These are phyloP conservation scores for Endotrypanum monterogeii DNA, from an alignment of 208 protist genomes.

Conservation along the genomic window DNA sequence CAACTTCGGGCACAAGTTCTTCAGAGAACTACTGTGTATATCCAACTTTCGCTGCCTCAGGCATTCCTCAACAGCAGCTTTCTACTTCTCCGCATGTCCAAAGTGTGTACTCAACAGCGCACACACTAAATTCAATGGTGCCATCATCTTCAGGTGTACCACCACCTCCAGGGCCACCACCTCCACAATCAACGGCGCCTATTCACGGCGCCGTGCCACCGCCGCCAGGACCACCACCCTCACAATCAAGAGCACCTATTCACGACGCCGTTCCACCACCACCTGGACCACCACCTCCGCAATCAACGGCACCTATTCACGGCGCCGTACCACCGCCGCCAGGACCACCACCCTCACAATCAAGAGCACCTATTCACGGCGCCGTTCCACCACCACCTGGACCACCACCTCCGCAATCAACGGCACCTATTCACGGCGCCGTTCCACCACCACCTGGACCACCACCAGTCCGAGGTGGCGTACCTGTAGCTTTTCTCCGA, in stretches of 20 bases:
- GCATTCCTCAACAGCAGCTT: not conserved
- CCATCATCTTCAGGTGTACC: constrained; percentile 6
- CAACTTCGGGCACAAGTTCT: not conserved
- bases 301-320: not conserved
- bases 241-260: too few relatives aligned
- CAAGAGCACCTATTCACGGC: too few relatives aligned
- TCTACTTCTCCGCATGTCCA: not conserved
- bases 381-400: constrained; percentile 26
- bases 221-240: constrained; percentile 6
- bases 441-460: constrained; percentile 11
- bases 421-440: not conserved
- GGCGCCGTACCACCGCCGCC: constrained; percentile 6
- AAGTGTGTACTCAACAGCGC: not conserved
- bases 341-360: constrained; percentile 18
- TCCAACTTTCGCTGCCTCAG: not conserved
- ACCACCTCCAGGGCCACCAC: constrained; percentile 24
- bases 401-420: constrained; percentile 10
- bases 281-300: constrained; percentile 12
- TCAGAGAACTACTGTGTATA: not conserved
- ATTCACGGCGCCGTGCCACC: not conserved
- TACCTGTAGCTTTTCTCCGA: constrained; percentile 10
- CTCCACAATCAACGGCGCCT: not conserved
- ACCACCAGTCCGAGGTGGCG: not conserved
- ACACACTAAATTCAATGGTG: not conserved
- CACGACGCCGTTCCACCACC: too few relatives aligned